A percentile compares a stretch with the other conserved stretches of the same genome.
Evolutionary conservation across 148 eudicot genomes (phyloP).

Genomic region (Amaranthus palmeri): DNA sequence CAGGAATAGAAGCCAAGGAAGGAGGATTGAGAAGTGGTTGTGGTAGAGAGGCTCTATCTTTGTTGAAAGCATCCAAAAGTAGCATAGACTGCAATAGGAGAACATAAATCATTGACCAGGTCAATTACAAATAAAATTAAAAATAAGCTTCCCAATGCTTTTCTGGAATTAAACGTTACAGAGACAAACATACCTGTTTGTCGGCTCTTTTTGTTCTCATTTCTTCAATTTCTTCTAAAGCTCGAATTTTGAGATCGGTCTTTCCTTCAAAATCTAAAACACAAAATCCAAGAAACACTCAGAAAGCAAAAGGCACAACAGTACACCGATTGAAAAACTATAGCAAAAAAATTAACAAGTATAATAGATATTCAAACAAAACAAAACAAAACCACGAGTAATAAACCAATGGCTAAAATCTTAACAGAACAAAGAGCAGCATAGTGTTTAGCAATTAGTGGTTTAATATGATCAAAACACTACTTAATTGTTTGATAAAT

Average conservation of each 20-base stretch:
- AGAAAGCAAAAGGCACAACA: constrained; percentile 1
- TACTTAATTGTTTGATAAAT: too few relatives aligned
- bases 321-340: neutral
- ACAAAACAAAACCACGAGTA: neutral
- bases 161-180: neutral
- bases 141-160: neutral
- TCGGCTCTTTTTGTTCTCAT: constrained; percentile 83
- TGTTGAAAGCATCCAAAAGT: constrained; percentile 92
- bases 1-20: constrained; percentile 59
- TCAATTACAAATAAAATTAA: neutral
- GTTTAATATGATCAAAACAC: too few relatives aligned
- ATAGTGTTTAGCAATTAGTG: too few relatives aligned
- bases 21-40: constrained; percentile 84
- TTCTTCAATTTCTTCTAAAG: constrained; percentile 72
- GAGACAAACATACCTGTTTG: constrained; percentile 50
- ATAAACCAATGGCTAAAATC: neutral
- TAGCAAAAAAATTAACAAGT: neutral
- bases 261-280: constrained; percentile 85
- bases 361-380: neutral
- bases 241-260: constrained; percentile 75
- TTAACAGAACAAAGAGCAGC: neutral
- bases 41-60: constrained; percentile 88
- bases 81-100: constrained; percentile 63
- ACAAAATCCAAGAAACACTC: constrained; percentile 9
- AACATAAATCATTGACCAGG: neutral